phyloP scores from a whole-genome alignment of 2,329 filamentous ascomycete genomes.

The Penicillium griseofulvum region DNA sequence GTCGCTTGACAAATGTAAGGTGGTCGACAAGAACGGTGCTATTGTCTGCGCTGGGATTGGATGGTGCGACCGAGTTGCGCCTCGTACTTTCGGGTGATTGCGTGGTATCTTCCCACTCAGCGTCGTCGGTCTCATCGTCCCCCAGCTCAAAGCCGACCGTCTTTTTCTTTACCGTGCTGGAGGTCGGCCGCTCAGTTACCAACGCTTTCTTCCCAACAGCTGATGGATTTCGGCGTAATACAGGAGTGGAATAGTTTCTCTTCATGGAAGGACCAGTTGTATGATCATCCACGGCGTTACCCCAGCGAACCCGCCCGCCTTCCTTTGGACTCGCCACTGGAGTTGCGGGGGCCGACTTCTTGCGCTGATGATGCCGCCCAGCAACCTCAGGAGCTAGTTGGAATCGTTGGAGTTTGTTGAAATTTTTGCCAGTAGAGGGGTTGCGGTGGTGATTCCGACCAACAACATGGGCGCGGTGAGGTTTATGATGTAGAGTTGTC shows the following conservation, averaged over 20 bases:
- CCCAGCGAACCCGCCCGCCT: conserved; percentile 41
- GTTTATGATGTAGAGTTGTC: conserved; percentile 34
- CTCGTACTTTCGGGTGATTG: conserved; percentile 49
- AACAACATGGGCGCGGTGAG: conserved; percentile 45
- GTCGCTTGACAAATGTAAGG: conserved; percentile 42
- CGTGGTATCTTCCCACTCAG: conserved; percentile 50
- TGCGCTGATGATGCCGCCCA: conserved; percentile 44
- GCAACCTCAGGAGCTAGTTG: conserved; percentile 32
- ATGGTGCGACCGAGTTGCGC: conserved; percentile 44
- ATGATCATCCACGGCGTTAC: conserved; percentile 39
- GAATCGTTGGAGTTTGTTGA: conserved; percentile 44
- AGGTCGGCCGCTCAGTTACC: conserved; percentile 33
- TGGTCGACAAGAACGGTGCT: conserved; percentile 37
- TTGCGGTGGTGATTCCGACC: conserved; percentile 44
- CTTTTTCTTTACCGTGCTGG: conserved; percentile 44
- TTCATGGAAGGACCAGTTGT: conserved; percentile 40
- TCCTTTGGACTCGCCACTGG: conserved; percentile 44
- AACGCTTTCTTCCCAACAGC: conserved; percentile 41
- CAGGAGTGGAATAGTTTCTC: conserved; percentile 47
- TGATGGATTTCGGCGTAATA: conserved; percentile 41
- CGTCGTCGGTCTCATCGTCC: conserved; percentile 45
- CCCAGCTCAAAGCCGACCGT: conserved; percentile 48
- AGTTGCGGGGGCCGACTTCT: conserved; percentile 47
- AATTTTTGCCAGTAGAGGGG: conserved; percentile 44
- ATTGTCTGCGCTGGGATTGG: conserved; percentile 36